A percentile compares a stretch with the other conserved stretches of the same genome.
Evolutionary conservation across 2,329 filamentous ascomycete genomes (phyloP).

Genomic region (Sclerotinia nivalis): DNA sequence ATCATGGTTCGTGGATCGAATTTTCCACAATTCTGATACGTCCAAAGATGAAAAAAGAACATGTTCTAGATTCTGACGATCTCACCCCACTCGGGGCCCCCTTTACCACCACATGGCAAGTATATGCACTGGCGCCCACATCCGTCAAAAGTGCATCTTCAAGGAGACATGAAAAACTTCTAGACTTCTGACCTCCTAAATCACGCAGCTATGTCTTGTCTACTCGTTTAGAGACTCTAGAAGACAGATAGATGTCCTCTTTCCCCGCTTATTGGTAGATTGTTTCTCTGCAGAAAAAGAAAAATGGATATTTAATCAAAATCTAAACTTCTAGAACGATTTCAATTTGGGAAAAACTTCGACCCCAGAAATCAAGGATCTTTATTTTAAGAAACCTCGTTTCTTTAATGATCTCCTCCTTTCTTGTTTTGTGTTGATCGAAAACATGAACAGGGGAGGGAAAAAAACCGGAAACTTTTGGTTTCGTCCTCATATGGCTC

Average conservation of each 20-base stretch:
- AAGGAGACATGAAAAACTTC: not conserved
- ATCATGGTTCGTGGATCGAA: conserved; percentile 7
- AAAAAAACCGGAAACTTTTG: not conserved
- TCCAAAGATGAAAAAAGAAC: not conserved
- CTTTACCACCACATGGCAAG: not conserved
- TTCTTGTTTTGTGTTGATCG: conserved; percentile 2
- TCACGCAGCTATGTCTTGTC: not conserved
- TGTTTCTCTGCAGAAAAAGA: not conserved
- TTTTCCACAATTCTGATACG: conserved; percentile 1
- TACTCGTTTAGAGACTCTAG: not conserved
- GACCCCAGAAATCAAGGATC: not conserved
- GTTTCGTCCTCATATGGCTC: not conserved
- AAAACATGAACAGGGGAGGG: not conserved
- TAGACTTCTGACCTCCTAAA: not conserved
- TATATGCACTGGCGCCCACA: not conserved
- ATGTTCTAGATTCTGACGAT: not conserved
- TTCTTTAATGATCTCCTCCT: conserved; percentile 1
- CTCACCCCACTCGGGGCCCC: not conserved
- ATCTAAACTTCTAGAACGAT: conserved; percentile 3
- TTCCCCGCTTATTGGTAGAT: not conserved
- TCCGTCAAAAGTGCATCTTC: not conserved
- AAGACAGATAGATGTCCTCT: not conserved
- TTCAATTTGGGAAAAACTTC: not conserved
- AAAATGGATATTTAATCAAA: not conserved
- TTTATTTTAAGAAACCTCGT: not conserved